A percentile compares a stretch with the other conserved stretches of the same genome.
Evolutionary conservation across 2,329 filamentous ascomycete genomes (phyloP).

Genomic region (Harringtonia aguacate): DNA sequence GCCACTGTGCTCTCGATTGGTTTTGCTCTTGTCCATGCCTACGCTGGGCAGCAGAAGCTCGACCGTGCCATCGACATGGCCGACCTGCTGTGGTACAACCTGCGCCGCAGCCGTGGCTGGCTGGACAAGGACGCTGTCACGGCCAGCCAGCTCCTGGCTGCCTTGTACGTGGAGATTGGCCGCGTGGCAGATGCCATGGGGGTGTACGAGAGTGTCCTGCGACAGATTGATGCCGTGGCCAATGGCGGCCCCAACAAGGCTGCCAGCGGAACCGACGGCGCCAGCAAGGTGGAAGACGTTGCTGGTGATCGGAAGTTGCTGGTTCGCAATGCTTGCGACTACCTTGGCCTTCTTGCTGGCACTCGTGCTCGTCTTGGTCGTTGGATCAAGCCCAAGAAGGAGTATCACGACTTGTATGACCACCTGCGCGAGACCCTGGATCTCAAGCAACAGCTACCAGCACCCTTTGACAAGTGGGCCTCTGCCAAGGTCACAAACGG

Average conservation of each 20-base stretch:
- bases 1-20: conserved; percentile 19
- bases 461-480: conserved; percentile 14
- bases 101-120: conserved; percentile 20
- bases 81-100: conserved; percentile 23
- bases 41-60: conserved; percentile 16
- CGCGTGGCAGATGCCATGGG: conserved; percentile 18
- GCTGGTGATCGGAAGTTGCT: conserved; percentile 8
- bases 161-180: conserved; percentile 16
- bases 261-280: not conserved
- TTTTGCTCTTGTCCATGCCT: conserved; percentile 20
- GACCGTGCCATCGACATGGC: conserved; percentile 19
- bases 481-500: too few relatives aligned
- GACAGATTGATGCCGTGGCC: conserved; percentile 13
- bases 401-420: conserved; percentile 13
- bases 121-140: conserved; percentile 18
- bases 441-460: conserved; percentile 8
- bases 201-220: conserved; percentile 19
- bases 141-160: conserved; percentile 18
- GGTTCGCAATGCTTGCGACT: conserved; percentile 11
- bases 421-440: conserved; percentile 9
- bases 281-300: conserved; percentile 4
- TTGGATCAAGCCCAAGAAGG: conserved; percentile 14
- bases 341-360: conserved; percentile 12
- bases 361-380: conserved; percentile 11
- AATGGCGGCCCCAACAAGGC: not conserved